phyloP scores from a whole-genome alignment of 2,329 filamentous ascomycete genomes.

The Passalora sequoiae region DNA sequence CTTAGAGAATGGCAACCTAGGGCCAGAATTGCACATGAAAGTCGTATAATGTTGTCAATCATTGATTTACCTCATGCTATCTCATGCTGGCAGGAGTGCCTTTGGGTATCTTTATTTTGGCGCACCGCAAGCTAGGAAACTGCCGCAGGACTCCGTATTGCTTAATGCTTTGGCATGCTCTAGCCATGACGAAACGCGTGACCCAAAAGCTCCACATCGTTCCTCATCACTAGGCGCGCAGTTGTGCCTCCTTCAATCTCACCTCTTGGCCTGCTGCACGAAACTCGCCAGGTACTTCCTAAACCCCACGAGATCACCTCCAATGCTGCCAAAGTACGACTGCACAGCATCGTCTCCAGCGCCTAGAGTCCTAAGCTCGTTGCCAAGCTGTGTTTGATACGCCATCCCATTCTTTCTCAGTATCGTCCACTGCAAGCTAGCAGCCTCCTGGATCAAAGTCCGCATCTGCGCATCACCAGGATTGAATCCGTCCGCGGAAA shows the following conservation, averaged over 20 bases:
- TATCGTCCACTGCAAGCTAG: constrained; percentile 78
- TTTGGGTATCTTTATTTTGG: neutral
- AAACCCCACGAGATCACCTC: constrained; percentile 41
- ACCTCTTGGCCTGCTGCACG: constrained; percentile 33
- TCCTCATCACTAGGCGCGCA: neutral
- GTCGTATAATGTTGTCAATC: too few relatives aligned
- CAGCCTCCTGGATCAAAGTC: constrained; percentile 83
- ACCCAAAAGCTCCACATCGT: too few relatives aligned
- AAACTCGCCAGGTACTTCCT: constrained; percentile 44
- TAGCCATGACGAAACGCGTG: neutral
- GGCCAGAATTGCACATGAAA: too few relatives aligned
- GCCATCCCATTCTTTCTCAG: constrained; percentile 81
- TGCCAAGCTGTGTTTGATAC: constrained; percentile 66
- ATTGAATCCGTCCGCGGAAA: constrained; percentile 72
- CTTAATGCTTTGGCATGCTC: neutral
- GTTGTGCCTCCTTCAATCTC: neutral
- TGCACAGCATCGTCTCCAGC: constrained; percentile 60
- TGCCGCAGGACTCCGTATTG: neutral
- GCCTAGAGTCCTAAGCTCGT: constrained; percentile 61
- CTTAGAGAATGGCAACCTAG: too few relatives aligned
- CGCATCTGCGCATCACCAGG: constrained; percentile 82
- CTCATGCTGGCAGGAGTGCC: neutral
- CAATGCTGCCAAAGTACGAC: constrained; percentile 57
- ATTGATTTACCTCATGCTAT: neutral
- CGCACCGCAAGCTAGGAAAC: neutral